phyloP scores from a whole-genome alignment of 768 basidiomycete genomes.

The Atractiella rhizophila region DNA sequence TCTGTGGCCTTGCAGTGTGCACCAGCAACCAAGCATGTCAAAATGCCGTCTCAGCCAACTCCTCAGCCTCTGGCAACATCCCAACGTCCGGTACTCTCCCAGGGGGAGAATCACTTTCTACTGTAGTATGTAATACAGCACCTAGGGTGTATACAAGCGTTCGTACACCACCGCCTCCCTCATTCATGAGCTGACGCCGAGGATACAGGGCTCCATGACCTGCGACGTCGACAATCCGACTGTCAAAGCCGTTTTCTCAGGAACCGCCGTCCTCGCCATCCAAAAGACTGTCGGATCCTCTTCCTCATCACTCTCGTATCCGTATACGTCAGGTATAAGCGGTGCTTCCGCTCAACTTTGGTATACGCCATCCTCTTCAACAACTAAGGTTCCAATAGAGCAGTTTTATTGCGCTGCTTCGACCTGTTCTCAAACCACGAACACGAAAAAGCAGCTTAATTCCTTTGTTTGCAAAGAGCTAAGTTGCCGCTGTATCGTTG shows the following conservation, averaged over 20 bases:
- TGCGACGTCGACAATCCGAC: slow-evolving; percentile 67
- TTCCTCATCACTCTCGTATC: slow-evolving; percentile 20
- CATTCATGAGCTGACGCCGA: too few relatives aligned
- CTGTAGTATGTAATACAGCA: slow-evolving; percentile 43
- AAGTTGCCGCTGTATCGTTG: slow-evolving; percentile 42
- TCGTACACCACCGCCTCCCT: too few relatives aligned
- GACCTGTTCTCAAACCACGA: slow-evolving; percentile 38
- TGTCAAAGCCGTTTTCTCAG: slow-evolving; percentile 46
- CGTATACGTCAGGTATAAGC: slow-evolving; percentile 27
- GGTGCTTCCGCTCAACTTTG: slow-evolving; percentile 44
- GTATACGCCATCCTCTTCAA: slow-evolving; percentile 23
- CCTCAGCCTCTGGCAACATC: not conserved
- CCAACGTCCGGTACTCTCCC: not conserved
- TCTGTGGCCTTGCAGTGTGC: too few relatives aligned
- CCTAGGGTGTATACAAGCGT: slow-evolving; percentile 53
- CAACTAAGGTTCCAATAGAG: slow-evolving; percentile 44
- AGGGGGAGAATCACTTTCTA: slow-evolving; percentile 27
- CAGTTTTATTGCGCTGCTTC: slow-evolving; percentile 65
- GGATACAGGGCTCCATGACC: slow-evolving; percentile 54
- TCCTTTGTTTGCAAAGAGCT: slow-evolving; percentile 51
- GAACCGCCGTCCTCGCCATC: slow-evolving; percentile 47
- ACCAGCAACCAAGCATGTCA: too few relatives aligned
- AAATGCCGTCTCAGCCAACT: not conserved
- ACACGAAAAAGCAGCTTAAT: slow-evolving; percentile 4
- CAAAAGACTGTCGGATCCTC: slow-evolving; percentile 37